Percentiles rank a stretch among this genome's conserved stretches.
phyloP scores from a whole-genome alignment of 2,329 filamentous ascomycete genomes.

The Ophidiomyces ophidiicola region DNA sequence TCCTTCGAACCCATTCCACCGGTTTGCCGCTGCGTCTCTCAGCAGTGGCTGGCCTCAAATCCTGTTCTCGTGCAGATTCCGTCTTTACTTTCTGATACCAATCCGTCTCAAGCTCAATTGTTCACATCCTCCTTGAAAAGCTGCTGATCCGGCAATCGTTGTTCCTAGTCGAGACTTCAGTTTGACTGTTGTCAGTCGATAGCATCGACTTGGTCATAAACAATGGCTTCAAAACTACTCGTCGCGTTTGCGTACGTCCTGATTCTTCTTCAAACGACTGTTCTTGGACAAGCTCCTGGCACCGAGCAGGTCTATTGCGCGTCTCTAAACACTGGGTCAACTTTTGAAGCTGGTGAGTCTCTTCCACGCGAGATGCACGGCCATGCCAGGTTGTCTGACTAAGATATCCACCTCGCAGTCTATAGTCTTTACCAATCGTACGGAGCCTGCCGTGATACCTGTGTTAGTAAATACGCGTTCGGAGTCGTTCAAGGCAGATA shows the following conservation, averaged over 20 bases:
- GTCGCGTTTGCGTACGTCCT: conserved; percentile 3
- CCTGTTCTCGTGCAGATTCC: background rate
- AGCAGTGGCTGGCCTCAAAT: conserved; percentile 1
- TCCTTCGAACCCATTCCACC: background rate
- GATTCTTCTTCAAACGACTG: conserved; percentile 1
- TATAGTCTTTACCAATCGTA: conserved; percentile 35
- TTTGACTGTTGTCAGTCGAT: background rate
- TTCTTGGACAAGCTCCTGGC: conserved; percentile 11
- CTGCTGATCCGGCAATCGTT: conserved; percentile 3
- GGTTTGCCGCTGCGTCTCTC: conserved; percentile 1
- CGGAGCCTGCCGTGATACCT: conserved; percentile 32
- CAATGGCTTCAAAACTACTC: conserved; percentile 9
- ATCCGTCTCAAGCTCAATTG: background rate
- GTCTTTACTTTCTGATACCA: background rate
- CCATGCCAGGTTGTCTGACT: background rate
- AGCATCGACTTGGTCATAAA: background rate
- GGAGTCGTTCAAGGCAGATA: conserved; percentile 35
- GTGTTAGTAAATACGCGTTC: conserved; percentile 33
- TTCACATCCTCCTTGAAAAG: background rate
- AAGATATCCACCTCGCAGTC: background rate
- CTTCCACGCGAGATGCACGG: background rate
- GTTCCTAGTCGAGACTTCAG: conserved; percentile 1
- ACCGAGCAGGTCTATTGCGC: conserved; percentile 33
- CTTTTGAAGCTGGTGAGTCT: conserved; percentile 27
- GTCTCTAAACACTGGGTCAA: conserved; percentile 34